phyloP scores from a whole-genome alignment of 176 grass and related monocot genomes.

The Sorghum bicolor region DNA sequence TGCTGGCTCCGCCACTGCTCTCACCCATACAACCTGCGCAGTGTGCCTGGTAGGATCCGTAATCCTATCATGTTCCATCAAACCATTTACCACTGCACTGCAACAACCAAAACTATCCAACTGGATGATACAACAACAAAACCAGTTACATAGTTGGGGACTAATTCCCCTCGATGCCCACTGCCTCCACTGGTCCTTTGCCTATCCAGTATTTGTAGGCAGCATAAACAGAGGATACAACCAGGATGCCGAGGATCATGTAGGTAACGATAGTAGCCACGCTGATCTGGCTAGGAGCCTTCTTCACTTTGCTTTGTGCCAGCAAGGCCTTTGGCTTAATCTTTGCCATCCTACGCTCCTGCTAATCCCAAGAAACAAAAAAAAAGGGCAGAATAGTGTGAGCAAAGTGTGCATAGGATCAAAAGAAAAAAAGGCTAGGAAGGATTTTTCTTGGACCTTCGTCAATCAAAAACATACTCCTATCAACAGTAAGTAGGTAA shows the following conservation, averaged over 20 bases:
- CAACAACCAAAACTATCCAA: constrained; percentile 20
- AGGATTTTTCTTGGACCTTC: background rate
- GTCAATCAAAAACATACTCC: background rate
- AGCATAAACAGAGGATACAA: constrained; percentile 44
- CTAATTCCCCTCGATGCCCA: constrained; percentile 35
- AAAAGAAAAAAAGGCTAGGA: background rate
- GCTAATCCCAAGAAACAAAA: background rate
- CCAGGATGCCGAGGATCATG: constrained; percentile 34
- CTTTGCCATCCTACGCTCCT: constrained; percentile 53
- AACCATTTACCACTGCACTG: background rate
- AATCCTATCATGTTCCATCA: background rate
- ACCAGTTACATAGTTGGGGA: background rate
- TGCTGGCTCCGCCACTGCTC: too few species aligned
- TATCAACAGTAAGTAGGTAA: background rate
- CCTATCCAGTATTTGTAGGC: constrained; percentile 53
- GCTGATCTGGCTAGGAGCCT: constrained; percentile 59
- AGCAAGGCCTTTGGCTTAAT: constrained; percentile 76
- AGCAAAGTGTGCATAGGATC: background rate
- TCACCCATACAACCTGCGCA: too few species aligned
- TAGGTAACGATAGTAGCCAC: constrained; percentile 47
- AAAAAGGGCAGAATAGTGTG: background rate
- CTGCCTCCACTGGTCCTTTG: constrained; percentile 13
- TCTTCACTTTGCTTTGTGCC: constrained; percentile 78
- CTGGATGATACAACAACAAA: constrained; percentile 43
- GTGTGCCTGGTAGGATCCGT: too few species aligned